Percentiles rank a stretch among this genome's conserved stretches.
phyloP scores from a whole-genome alignment of 1,284 basidiomycete species.

The Sporisorium scitamineum region DNA sequence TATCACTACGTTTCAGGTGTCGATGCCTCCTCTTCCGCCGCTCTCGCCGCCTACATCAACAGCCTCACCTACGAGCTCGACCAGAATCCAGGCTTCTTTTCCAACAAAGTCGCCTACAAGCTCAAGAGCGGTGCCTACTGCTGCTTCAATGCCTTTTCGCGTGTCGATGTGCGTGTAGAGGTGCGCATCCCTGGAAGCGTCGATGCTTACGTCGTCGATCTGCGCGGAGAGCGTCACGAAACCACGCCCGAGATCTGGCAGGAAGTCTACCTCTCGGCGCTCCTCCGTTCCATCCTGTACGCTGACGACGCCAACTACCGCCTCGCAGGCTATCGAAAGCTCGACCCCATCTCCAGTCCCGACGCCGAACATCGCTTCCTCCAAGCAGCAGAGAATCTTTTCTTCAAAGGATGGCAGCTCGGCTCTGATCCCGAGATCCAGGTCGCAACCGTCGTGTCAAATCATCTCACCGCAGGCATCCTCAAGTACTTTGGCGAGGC shows the following conservation, averaged over 20 bases:
- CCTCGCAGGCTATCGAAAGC: slow-evolving; percentile 91
- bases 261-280: slow-evolving; percentile 93
- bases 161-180: slow-evolving; percentile 95
- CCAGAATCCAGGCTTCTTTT: slow-evolving; percentile 91
- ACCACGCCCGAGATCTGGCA: slow-evolving; percentile 94
- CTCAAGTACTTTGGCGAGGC: slow-evolving; percentile 97
- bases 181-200: slow-evolving; percentile 99
- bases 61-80: slow-evolving; percentile 95
- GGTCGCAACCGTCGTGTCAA: slow-evolving; percentile 96
- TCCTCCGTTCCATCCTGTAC: slow-evolving; percentile 91
- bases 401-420: slow-evolving; percentile 96
- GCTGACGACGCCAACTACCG: slow-evolving; percentile 93
- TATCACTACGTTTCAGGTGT: slow-evolving; percentile 81
- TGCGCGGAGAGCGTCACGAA: slow-evolving; percentile 92
- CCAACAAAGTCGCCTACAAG: slow-evolving; percentile 79
- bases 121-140: slow-evolving; percentile 94
- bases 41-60: slow-evolving; percentile 97
- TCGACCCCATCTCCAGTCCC: slow-evolving; percentile 90
- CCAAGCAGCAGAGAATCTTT: slow-evolving; percentile 88
- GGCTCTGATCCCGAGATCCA: slow-evolving; percentile 98
- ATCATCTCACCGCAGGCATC: slow-evolving; percentile 92
- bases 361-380: slow-evolving; percentile 92
- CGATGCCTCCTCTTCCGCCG: slow-evolving; percentile 96
- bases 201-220: slow-evolving; percentile 90
- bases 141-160: slow-evolving; percentile 97